A percentile compares a stretch with the other conserved stretches of the same genome.
These are phyloP conservation scores for Ramalina peruviana DNA, from an alignment of 495 filamentous ascomycete species.

Conservation along the genomic window DNA sequence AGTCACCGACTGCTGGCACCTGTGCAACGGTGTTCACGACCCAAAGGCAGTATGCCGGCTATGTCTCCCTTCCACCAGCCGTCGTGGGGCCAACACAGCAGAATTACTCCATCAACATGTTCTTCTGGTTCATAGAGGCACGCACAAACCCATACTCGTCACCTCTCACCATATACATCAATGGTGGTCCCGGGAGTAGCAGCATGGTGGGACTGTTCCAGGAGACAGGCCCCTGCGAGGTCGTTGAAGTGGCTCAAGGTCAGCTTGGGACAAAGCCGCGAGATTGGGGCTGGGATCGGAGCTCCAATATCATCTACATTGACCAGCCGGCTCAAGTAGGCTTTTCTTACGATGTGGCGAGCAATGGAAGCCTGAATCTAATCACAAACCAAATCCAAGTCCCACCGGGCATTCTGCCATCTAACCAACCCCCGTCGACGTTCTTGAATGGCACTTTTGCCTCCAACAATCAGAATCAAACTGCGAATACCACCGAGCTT, in stretches of 20 bases:
- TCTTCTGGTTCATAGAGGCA: conserved; percentile 66
- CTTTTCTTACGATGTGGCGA: conserved; percentile 37
- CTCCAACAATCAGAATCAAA: conserved; percentile 34
- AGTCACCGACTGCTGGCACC: conserved; percentile 35
- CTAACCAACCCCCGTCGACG: conserved; percentile 24
- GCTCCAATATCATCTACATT: conserved; percentile 43
- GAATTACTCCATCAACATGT: conserved; percentile 56
- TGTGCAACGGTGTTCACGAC: conserved; percentile 41
- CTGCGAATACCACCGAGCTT: conserved; percentile 51
- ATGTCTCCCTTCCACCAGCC: conserved; percentile 33
- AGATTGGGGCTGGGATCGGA: conserved; percentile 18
- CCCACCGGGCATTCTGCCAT: conserved; percentile 11
- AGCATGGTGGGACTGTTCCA: conserved; percentile 51
- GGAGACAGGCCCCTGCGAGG: conserved; percentile 47
- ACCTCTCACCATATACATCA: conserved; percentile 45
- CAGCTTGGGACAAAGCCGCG: conserved; percentile 17
- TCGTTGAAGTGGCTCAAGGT: conserved; percentile 48
- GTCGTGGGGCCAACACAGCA: conserved; percentile 33
- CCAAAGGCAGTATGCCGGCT: conserved; percentile 36
- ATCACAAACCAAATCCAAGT: conserved; percentile 13
- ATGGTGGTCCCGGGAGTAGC: conserved; percentile 41
- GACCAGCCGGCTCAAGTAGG: conserved; percentile 47
- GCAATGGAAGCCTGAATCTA: conserved; percentile 25
- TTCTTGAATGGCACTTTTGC: conserved; percentile 53
- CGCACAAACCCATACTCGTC: conserved; percentile 42